Conservation (phyloP, 495 filamentous ascomycete genomes). For the Aspergillus sclerotiicarbonarius region DNA sequence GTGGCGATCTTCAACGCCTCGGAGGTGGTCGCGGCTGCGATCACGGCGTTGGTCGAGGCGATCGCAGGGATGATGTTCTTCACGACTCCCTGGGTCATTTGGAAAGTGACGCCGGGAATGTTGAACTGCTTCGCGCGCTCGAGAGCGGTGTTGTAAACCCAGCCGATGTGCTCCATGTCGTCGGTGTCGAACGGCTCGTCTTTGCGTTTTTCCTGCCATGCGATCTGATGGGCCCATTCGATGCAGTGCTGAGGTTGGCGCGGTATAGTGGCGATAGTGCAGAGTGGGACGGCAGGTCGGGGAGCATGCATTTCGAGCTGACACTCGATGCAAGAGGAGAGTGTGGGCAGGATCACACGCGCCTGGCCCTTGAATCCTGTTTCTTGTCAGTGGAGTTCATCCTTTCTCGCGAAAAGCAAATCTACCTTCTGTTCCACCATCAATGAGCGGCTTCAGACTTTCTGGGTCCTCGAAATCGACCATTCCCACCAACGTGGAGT, state of each 20-base stretch:
- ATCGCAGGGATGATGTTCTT: constrained; percentile 99
- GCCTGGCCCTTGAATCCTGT: constrained; percentile 94
- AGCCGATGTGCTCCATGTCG: constrained; percentile 94
- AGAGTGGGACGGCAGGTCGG: constrained; percentile 88
- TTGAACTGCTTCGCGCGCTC: constrained; percentile 81
- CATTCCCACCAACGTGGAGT: constrained; percentile 87
- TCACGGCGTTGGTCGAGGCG: constrained; percentile 94
- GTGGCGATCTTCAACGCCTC: constrained; percentile 95
- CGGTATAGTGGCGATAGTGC: constrained; percentile 94
- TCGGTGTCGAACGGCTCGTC: constrained; percentile 82
- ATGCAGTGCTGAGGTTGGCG: constrained; percentile 98
- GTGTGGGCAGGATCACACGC: constrained; percentile 84
- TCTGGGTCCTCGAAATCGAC: constrained; percentile 77
- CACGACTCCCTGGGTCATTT: constrained; percentile 95
- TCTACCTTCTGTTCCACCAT: constrained; percentile 91
- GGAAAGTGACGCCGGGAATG: constrained; percentile 91
- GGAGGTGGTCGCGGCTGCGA: constrained; percentile 92
- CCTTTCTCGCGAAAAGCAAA: not conserved
- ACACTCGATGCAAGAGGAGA: constrained; percentile 96
- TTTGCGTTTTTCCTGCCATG: constrained; percentile 61
- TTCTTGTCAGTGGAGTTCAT: constrained; percentile 16
- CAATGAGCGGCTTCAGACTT: constrained; percentile 85
- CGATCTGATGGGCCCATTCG: constrained; percentile 96
- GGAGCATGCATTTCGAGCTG: constrained; percentile 98
- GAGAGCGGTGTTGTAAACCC: constrained; percentile 88